Evolutionary conservation across 495 filamentous ascomycete species (phyloP), one percentile per base, ranked within the genome.

Genomic region (Penicillium roqueforti): DNA sequence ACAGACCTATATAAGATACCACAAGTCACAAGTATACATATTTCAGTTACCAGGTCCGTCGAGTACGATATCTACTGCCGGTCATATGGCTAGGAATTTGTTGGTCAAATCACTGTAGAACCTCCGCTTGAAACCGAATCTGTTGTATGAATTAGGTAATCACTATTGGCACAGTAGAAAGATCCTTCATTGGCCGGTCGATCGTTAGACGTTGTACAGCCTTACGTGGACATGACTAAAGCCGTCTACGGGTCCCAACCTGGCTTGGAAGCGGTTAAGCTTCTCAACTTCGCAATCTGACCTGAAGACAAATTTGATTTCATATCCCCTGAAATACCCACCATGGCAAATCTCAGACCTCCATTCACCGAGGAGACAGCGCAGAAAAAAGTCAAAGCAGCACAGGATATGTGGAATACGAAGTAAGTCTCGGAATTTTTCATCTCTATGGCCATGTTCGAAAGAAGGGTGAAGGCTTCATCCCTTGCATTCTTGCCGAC

Each of bases 351-450:
- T 40, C 71, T 83, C 38, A 79, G 80, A 44, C 91, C 92, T n/a
- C 91, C 89, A 1, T 95, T 95, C 71, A 93, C 87, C 4, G 69
- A 70, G 23, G 83, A 87, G 58, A 88, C 84, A 1, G 91, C 90
- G 4, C 72, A 71, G 22, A 70, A 79, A 51, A 95, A 95, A 66
- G 91, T 95, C 54, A 96, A 96, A 70, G 83, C 83, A 6, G 90
- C 87, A 0, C 92, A 96, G 70, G 76, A 86, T 54, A 76, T 89
- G 16, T 95, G 91, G 91, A 95, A 96, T 63, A 89, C 87, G 3
- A 81, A 77, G 84, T 89, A 67, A 65, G 69, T 57, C 32, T 28
- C 37, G 25, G 8, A 31, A 32, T 38, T 44, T 11, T 44, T 47
- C 16, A 44, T 54, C 28, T 18, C 6, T 46, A 34, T 22, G 38